Conservation (phyloP, 106 monocot species). For the Allium cepa region DNA sequence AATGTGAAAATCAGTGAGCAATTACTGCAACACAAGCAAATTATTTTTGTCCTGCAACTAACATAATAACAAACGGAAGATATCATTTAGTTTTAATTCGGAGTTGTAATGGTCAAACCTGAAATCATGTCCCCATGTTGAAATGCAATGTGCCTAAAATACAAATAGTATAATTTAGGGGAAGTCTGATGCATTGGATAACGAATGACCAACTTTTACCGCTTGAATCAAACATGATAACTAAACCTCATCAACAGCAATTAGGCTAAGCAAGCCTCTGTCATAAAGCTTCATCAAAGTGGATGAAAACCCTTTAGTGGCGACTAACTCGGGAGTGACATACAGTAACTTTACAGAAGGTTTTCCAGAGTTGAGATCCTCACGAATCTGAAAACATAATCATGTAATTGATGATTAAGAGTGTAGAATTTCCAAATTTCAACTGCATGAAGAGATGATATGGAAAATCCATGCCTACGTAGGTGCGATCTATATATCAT, state of each 20-base stretch:
- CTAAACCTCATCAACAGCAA: conserved; percentile 92
- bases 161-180: neutral
- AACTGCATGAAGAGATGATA: no score
- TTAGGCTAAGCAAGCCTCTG: conserved; percentile 60
- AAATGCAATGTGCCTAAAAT: conserved; percentile 93
- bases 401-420: neutral
- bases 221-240: neutral
- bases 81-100: no score
- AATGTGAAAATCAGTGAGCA: neutral
- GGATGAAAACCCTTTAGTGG: conserved; percentile 56
- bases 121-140: conserved; percentile 97
- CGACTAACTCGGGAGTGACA: conserved; percentile 92
- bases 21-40: neutral
- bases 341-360: conserved; percentile 72
- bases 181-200: neutral
- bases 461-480: no score
- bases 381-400: conserved; percentile 49
- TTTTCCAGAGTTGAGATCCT: conserved; percentile 73
- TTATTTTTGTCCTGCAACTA: no score
- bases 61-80: no score
- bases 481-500: no score
- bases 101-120: conserved; percentile 29
- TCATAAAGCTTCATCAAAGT: conserved; percentile 66
- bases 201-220: neutral
- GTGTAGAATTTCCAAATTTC: no score